phyloP scores from a whole-genome alignment of 495 filamentous ascomycete species.

The Neurospora tetrasperma region DNA sequence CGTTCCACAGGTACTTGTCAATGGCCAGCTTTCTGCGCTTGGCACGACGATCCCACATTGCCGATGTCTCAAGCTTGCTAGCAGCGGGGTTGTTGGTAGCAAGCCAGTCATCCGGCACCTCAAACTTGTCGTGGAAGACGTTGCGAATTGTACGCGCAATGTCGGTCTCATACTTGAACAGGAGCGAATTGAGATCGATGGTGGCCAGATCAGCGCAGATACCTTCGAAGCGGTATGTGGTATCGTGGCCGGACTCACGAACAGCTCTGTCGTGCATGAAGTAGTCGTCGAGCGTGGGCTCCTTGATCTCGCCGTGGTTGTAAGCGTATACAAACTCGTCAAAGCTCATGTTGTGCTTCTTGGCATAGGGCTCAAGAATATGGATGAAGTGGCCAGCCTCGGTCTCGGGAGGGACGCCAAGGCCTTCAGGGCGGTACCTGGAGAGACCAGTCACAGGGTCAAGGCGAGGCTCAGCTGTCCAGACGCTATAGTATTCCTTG shows the following conservation, averaged over 20 bases:
- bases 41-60: conserved; percentile 78
- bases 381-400: conserved; percentile 83
- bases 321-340: conserved; percentile 77
- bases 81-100: conserved; percentile 40
- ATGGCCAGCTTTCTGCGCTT: conserved; percentile 68
- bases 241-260: conserved; percentile 95
- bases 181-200: conserved; percentile 82
- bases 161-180: conserved; percentile 95
- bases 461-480: conserved; percentile 69
- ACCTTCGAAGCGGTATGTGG: conserved; percentile 81
- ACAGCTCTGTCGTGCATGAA: conserved; percentile 93
- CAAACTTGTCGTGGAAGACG: conserved; percentile 67
- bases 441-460: conserved; percentile 78
- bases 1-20: conserved; percentile 86
- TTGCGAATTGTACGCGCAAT: conserved; percentile 74
- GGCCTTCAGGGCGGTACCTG: conserved; percentile 79
- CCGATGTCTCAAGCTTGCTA: conserved; percentile 59
- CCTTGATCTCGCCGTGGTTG: conserved; percentile 62
- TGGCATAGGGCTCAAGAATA: conserved; percentile 72
- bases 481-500: conserved; percentile 91
- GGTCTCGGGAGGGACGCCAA: conserved; percentile 88
- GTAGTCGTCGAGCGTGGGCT: conserved; percentile 87
- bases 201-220: conserved; percentile 84
- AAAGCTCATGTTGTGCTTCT: conserved; percentile 74
- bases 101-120: conserved; percentile 68